Evolutionary conservation across 768 basidiomycete species (phyloP).

Genomic region (Calocybe indica): DNA sequence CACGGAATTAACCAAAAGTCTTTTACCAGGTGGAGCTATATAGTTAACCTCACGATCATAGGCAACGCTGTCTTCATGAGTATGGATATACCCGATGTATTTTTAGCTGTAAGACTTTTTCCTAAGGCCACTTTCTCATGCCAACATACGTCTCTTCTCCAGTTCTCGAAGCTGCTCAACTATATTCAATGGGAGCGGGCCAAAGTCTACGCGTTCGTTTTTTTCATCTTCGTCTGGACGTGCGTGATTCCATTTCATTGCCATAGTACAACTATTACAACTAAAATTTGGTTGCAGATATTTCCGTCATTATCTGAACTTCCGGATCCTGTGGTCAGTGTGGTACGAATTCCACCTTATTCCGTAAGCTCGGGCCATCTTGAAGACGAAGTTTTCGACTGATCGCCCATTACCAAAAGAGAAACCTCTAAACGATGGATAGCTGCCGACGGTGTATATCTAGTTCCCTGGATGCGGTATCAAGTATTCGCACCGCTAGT

Average conservation of each 20-base stretch:
- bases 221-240: conserved; percentile 78
- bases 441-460: conserved; percentile 59
- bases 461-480: conserved; percentile 73
- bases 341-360: conserved; percentile 72
- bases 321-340: conserved; percentile 83
- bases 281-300: conserved; percentile 47
- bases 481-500: conserved; percentile 75
- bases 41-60: conserved; percentile 75
- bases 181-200: conserved; percentile 69
- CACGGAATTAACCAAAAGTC: conserved; percentile 1
- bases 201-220: conserved; percentile 55
- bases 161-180: conserved; percentile 85
- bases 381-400: neutral
- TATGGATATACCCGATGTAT: conserved; percentile 94
- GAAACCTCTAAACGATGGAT: conserved; percentile 51
- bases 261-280: neutral
- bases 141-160: neutral
- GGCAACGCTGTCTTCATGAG: conserved; percentile 92
- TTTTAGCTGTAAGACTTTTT: conserved; percentile 65
- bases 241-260: conserved; percentile 32
- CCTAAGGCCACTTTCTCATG: neutral
- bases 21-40: conserved; percentile 70
- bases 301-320: conserved; percentile 89
- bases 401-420: conserved; percentile 26
- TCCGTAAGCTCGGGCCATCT: conserved; percentile 47